Percentiles rank a stretch among this genome's conserved stretches.
phyloP scores from a whole-genome alignment of 2,329 filamentous ascomycete species.

The Scedosporium aurantiacum region DNA sequence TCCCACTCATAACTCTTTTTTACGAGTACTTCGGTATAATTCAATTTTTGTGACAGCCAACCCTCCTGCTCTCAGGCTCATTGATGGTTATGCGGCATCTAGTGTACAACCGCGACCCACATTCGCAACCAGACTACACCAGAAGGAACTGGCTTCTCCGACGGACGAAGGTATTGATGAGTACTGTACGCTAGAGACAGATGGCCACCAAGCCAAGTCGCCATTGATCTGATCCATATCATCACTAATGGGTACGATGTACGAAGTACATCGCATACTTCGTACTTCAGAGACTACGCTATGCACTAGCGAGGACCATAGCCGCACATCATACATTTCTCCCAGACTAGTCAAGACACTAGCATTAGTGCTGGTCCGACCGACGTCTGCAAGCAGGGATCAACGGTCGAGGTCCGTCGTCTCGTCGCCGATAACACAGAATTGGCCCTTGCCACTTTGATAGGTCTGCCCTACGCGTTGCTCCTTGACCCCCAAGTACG shows the following conservation, averaged over 20 bases:
- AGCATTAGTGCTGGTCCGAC: background rate
- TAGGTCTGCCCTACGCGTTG: background rate
- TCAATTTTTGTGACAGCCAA: background rate
- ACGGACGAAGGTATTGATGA: too few relatives aligned
- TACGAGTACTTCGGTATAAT: background rate
- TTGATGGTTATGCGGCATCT: background rate
- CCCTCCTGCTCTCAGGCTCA: too few relatives aligned
- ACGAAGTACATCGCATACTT: background rate
- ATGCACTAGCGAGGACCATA: background rate
- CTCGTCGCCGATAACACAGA: too few relatives aligned
- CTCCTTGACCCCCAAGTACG: background rate
- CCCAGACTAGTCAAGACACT: background rate
- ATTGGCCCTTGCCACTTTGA: background rate
- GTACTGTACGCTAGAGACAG: background rate
- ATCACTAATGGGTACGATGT: background rate
- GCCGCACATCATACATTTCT: conserved; percentile 1
- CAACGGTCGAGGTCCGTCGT: background rate
- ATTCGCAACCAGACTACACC: background rate
- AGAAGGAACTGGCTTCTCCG: too few relatives aligned
- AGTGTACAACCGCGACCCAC: background rate
- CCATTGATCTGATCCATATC: background rate
- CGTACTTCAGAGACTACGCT: background rate
- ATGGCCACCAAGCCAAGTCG: background rate
- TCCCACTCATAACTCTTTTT: background rate
- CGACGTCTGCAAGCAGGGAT: background rate